Conservation (phyloP, 75 land plant genomes). For the Azolla pinnata region DNA sequence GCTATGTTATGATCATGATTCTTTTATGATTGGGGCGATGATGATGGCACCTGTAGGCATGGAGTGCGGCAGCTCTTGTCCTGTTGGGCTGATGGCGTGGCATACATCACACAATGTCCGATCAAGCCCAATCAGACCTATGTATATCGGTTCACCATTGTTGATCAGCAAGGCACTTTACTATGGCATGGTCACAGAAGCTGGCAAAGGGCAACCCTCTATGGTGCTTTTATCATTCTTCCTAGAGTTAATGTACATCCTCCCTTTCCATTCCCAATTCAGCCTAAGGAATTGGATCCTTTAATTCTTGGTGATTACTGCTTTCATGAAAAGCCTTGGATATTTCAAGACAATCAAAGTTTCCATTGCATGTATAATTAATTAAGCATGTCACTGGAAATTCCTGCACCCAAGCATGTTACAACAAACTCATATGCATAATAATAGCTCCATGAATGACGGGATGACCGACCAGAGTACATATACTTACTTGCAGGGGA, state of each 20-base stretch:
- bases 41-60: constrained; percentile 10
- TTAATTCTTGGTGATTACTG: constrained; percentile 3
- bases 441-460: not conserved
- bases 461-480: not conserved
- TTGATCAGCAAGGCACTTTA: constrained; percentile 7
- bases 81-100: constrained; percentile 11
- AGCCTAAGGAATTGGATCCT: not conserved
- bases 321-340: not conserved
- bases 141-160: constrained; percentile 3
- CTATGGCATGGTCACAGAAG: constrained; percentile 12
- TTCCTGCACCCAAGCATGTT: no score
- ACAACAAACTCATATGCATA: not conserved
- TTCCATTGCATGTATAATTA: no score
- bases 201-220: constrained; percentile 11
- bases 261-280: constrained; percentile 10
- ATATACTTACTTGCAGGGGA: constrained; percentile 15
- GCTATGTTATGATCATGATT: no score
- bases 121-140: constrained; percentile 7
- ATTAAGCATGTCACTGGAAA: no score
- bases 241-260: not conserved
- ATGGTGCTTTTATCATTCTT: constrained; percentile 10
- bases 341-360: not conserved
- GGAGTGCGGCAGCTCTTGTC: constrained; percentile 8
- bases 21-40: no score
- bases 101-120: constrained; percentile 16